Evolutionary conservation across 2,329 filamentous ascomycete genomes (phyloP).

Genomic region (Zymoseptoria passerinii): DNA sequence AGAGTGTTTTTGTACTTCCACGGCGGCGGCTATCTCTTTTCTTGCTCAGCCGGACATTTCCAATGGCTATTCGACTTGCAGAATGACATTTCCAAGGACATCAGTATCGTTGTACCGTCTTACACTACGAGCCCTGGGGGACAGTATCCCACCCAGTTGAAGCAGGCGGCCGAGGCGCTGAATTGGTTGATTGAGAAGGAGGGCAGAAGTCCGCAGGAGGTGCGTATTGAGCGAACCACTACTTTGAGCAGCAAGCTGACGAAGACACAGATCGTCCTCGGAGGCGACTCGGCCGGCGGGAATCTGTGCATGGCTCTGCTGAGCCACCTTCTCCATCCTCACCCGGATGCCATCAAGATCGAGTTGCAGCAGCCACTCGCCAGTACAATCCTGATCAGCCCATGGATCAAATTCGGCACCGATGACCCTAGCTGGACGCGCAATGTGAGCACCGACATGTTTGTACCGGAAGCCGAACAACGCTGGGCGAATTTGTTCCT

Average conservation of each 20-base stretch:
- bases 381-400: conserved; percentile 47
- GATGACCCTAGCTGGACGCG: conserved; percentile 35
- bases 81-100: conserved; percentile 31
- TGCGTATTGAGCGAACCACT: background rate
- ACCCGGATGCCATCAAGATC: conserved; percentile 38
- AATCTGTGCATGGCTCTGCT: conserved; percentile 41
- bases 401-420: conserved; percentile 49
- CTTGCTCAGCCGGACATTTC: conserved; percentile 41
- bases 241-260: background rate
- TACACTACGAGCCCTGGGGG: conserved; percentile 42
- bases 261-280: conserved; percentile 36
- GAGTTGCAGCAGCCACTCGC: conserved; percentile 37
- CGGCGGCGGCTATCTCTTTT: conserved; percentile 49
- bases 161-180: conserved; percentile 40
- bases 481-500: conserved; percentile 46
- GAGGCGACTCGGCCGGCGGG: conserved; percentile 48
- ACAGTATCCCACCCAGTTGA: conserved; percentile 42
- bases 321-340: conserved; percentile 49
- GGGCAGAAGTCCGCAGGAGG: conserved; percentile 24
- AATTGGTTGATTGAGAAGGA: conserved; percentile 34
- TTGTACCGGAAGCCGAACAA: conserved; percentile 34
- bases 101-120: conserved; percentile 44
- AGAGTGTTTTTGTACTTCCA: conserved; percentile 42
- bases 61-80: conserved; percentile 41
- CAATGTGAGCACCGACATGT: conserved; percentile 46